Evolutionary conservation across 73 alveolate genomes (phyloP).

Genomic region (Paramecium primaurelia): DNA sequence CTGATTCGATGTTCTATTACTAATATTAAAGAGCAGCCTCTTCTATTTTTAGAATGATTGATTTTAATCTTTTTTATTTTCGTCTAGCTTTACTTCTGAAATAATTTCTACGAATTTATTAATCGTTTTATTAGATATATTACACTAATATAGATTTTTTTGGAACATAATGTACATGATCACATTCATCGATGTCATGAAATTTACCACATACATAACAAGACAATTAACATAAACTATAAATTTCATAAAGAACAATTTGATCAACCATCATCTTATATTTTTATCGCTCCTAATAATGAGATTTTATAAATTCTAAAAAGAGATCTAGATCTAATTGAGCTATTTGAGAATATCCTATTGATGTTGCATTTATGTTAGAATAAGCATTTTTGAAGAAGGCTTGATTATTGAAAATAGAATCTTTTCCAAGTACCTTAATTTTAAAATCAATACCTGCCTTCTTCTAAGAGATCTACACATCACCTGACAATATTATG

Average conservation of each 20-base stretch:
- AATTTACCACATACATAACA: constrained; percentile 13
- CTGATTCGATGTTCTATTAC: background rate
- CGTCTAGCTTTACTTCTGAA: background rate
- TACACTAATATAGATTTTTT: background rate
- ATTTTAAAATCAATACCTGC: background rate
- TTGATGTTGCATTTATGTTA: background rate
- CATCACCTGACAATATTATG: background rate
- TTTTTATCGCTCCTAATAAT: background rate
- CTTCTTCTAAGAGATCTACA: background rate
- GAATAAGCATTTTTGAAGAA: background rate
- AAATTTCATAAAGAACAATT: background rate
- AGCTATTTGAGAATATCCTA: background rate
- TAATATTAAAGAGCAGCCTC: background rate
- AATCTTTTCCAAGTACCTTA: background rate
- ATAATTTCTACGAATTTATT: background rate
- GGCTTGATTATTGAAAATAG: background rate
- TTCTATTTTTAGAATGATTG: background rate
- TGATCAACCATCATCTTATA: constrained; percentile 5
- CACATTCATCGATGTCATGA: constrained; percentile 30
- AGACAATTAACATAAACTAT: background rate
- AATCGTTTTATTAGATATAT: background rate
- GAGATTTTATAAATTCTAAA: background rate
- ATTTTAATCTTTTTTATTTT: background rate
- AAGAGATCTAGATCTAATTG: background rate
- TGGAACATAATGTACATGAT: constrained; percentile 24